These are phyloP conservation scores for Mallotus japonicus DNA, from an alignment of 441 rosid species.

Conservation along the genomic window DNA sequence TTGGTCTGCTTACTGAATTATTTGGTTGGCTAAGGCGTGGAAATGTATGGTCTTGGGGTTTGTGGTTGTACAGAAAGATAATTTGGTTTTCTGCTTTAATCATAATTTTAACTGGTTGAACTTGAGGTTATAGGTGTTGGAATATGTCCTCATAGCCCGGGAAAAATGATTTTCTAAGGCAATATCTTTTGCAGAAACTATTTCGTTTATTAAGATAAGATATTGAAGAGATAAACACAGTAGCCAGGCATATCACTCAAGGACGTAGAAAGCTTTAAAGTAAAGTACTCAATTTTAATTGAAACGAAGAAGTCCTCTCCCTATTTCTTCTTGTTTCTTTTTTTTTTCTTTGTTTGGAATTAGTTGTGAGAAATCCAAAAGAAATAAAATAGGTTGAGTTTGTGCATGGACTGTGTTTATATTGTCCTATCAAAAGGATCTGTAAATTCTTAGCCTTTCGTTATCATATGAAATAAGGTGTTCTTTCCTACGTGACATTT, in stretches of 20 bases:
- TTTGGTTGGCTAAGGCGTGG: neutral
- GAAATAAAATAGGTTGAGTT: neutral
- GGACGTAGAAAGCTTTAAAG: neutral
- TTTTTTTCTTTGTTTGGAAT: no score
- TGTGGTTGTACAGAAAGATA: neutral
- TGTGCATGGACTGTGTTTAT: neutral
- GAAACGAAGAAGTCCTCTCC: no score
- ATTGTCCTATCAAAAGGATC: neutral
- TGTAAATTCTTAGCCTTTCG: neutral
- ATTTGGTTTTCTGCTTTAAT: neutral
- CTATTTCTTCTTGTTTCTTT: no score
- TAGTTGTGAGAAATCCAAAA: no score
- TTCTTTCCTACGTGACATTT: neutral
- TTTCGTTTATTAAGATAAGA: neutral
- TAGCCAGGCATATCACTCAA: neutral
- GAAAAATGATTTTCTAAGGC: neutral
- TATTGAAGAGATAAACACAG: neutral
- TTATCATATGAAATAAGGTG: neutral
- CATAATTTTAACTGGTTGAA: constrained; percentile 3
- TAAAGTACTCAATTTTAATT: no score
- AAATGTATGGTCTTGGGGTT: neutral
- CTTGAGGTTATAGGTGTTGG: neutral
- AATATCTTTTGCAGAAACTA: neutral
- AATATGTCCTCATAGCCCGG: neutral
- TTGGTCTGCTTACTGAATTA: neutral